phyloP scores from a whole-genome alignment of 2,329 filamentous ascomycete genomes.

The Aspergillus felis region DNA sequence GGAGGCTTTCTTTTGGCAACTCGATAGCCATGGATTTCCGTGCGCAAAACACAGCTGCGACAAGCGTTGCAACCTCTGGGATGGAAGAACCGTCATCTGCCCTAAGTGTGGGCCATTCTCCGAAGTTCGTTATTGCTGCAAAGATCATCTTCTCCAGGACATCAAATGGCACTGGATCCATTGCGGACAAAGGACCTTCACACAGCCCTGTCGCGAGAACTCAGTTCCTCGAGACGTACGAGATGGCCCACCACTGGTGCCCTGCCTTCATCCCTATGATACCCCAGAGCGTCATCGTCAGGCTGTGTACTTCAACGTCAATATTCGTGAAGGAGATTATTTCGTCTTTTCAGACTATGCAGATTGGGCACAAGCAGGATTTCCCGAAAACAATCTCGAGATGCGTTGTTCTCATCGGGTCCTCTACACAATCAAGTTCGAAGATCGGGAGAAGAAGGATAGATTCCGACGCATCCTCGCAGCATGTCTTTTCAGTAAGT shows the following conservation, averaged over 20 bases:
- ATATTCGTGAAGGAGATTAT: constrained; percentile 27
- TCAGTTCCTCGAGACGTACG: constrained; percentile 19
- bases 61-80: constrained; percentile 28
- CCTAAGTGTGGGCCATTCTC: constrained; percentile 39
- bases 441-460: constrained; percentile 25
- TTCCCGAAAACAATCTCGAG: constrained; percentile 5
- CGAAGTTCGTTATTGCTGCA: constrained; percentile 36
- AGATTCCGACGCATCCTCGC: constrained; percentile 33
- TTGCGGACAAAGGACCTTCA: constrained; percentile 22
- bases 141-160: constrained; percentile 33
- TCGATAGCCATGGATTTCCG: constrained; percentile 50
- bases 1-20: constrained; percentile 33
- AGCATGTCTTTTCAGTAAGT: constrained; percentile 28
- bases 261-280: constrained; percentile 25
- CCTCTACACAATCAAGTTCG: constrained; percentile 18
- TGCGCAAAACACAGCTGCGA: constrained; percentile 26
- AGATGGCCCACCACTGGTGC: constrained; percentile 23
- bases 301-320: constrained; percentile 27
- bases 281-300: constrained; percentile 36
- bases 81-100: constrained; percentile 33
- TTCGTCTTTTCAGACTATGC: constrained; percentile 33
- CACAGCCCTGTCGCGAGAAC: constrained; percentile 14
- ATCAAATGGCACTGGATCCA: constrained; percentile 33
- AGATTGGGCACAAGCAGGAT: constrained; percentile 10
- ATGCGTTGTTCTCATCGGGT: constrained; percentile 23